Conservation (phyloP, 164 flowering plant species). For the Aristolochia fimbriata region DNA sequence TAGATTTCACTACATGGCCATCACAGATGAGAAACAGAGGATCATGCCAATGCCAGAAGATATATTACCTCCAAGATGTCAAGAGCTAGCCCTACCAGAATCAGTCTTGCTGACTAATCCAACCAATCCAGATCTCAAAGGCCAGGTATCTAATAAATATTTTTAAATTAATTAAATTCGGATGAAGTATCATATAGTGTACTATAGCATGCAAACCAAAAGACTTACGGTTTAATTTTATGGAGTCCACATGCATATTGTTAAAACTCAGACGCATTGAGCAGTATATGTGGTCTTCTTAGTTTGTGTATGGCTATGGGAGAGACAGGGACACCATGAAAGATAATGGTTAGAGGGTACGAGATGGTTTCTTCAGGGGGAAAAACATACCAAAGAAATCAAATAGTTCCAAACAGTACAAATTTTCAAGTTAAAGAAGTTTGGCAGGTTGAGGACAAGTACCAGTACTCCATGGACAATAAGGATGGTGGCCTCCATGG, state of each 20-base stretch:
- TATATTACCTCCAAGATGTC: slow-evolving; percentile 24
- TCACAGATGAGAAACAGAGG: slow-evolving; percentile 42
- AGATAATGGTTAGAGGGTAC: too few relatives aligned
- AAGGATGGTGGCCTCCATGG: slow-evolving; percentile 53
- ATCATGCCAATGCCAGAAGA: slow-evolving; percentile 54
- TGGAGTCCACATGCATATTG: too few relatives aligned
- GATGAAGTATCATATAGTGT: background rate
- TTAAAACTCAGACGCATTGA: too few relatives aligned
- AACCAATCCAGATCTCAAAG: slow-evolving; percentile 40
- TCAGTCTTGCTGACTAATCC: slow-evolving; percentile 39
- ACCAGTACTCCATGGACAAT: slow-evolving; percentile 49
- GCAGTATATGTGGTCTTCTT: too few relatives aligned
- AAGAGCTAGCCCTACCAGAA: slow-evolving; percentile 33
- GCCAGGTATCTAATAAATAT: slow-evolving; percentile 21
- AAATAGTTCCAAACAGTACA: background rate
- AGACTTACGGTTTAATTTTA: background rate
- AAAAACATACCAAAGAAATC: background rate
- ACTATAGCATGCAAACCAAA: background rate
- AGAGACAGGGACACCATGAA: background rate
- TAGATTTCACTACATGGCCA: slow-evolving; percentile 62
- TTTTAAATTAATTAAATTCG: background rate
- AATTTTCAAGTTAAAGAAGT: background rate
- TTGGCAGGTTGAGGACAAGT: slow-evolving; percentile 54
- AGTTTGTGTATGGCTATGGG: too few relatives aligned
- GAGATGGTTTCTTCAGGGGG: background rate